Percentiles rank a stretch among this genome's conserved stretches.
These are phyloP conservation scores for Pythium monospermum DNA, from an alignment of 352 stramenopile species.

Conservation along the genomic window DNA sequence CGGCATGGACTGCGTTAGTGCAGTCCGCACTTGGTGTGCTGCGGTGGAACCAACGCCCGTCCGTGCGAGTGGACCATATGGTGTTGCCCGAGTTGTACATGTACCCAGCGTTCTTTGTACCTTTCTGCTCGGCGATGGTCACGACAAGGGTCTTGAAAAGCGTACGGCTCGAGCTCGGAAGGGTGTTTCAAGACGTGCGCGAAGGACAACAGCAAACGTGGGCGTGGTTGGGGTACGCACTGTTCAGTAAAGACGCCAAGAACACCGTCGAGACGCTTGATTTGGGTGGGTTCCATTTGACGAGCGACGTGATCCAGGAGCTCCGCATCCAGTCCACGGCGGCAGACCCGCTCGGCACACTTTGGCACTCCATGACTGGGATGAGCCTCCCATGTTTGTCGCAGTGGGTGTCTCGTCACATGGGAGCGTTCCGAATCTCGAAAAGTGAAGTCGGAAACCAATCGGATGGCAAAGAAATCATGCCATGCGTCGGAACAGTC, in stretches of 20 bases:
- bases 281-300: neutral
- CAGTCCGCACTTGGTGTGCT: neutral
- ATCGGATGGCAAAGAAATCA: no score
- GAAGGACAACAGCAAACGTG: neutral
- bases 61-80: neutral
- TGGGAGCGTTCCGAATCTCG: no score
- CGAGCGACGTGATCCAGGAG: no score
- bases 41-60: no score
- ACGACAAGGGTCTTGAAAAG: neutral
- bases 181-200: neutral
- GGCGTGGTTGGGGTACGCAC: neutral
- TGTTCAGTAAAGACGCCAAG: neutral
- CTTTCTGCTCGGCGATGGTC: neutral
- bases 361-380: no score
- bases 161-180: neutral
- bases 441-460: no score
- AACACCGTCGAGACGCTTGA: neutral
- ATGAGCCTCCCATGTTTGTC: no score
- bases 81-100: neutral
- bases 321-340: no score
- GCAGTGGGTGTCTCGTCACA: no score
- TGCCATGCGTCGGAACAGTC: no score
- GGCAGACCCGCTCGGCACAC: no score
- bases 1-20: neutral
- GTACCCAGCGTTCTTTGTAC: neutral